Percentiles rank a stretch among this genome's conserved stretches.
Conservation (phyloP, 768 basidiomycete genomes). For the Hygrophoropsis aurantiaca region DNA sequence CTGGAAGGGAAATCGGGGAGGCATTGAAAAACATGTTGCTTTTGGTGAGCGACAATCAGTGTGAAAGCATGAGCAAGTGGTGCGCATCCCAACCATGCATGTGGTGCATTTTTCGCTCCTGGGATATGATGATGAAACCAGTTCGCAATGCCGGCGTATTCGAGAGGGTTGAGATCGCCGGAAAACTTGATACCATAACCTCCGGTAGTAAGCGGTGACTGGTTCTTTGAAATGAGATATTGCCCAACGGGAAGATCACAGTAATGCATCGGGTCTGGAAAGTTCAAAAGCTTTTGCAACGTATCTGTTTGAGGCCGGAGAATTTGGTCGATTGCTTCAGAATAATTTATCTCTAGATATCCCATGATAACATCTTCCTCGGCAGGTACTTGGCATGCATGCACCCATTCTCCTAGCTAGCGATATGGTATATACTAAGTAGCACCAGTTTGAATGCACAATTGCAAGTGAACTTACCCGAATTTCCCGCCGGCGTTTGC, state of each 20-base stretch:
- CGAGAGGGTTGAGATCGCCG: not conserved
- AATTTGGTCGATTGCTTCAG: not conserved
- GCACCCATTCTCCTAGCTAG: not conserved
- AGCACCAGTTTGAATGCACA: not conserved
- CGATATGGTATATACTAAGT: no score
- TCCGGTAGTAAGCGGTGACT: not conserved
- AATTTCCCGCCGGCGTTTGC: not conserved
- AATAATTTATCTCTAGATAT: not conserved
- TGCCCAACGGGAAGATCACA: not conserved
- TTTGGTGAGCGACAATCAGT: not conserved
- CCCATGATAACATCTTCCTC: not conserved
- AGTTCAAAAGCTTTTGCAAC: no score
- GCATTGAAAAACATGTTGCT: not conserved
- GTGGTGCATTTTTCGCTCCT: not conserved
- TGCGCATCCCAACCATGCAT: not conserved
- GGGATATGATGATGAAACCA: not conserved
- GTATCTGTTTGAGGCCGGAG: not conserved
- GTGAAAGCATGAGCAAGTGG: conserved; percentile 1
- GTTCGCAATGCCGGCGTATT: not conserved
- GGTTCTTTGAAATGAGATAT: not conserved
- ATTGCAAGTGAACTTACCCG: no score
- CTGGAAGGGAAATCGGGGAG: not conserved
- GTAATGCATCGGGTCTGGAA: not conserved
- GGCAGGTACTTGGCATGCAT: not conserved
- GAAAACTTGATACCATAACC: not conserved